phyloP scores from a whole-genome alignment of 2,329 filamentous ascomycete genomes.

The Paraconiothyrium sp. region DNA sequence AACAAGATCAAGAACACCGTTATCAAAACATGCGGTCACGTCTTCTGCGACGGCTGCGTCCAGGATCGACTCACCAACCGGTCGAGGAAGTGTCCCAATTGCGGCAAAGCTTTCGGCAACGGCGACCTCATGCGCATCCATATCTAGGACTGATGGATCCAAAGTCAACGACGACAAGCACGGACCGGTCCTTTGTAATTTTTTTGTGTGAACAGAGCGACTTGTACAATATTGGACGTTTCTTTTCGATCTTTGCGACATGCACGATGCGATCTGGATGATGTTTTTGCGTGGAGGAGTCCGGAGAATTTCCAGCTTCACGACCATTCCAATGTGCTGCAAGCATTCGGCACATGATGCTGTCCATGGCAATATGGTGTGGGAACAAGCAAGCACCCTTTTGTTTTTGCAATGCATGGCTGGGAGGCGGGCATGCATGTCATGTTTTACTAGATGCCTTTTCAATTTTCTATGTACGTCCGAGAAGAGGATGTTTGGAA shows the following conservation, averaged over 20 bases:
- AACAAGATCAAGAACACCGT: slow-evolving; percentile 93
- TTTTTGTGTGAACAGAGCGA: slow-evolving; percentile 8
- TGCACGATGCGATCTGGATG: neutral
- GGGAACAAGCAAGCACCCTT: neutral
- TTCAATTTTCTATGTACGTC: neutral
- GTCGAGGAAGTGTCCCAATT: slow-evolving; percentile 94
- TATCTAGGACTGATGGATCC: slow-evolving; percentile 26
- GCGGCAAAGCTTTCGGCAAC: slow-evolving; percentile 89
- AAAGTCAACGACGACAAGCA: neutral
- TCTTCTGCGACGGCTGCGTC: slow-evolving; percentile 91
- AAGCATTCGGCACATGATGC: neutral
- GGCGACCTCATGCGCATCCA: slow-evolving; percentile 80
- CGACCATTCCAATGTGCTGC: too few species aligned
- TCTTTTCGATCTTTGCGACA: neutral
- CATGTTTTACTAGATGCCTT: slow-evolving; percentile 24
- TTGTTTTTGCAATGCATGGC: slow-evolving; percentile 6
- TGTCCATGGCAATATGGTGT: neutral
- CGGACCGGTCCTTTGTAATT: neutral
- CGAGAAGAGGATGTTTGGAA: too few species aligned
- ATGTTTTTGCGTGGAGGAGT: neutral
- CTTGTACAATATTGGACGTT: slow-evolving; percentile 10
- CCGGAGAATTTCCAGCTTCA: neutral
- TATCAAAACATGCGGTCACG: slow-evolving; percentile 92
- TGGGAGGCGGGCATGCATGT: slow-evolving; percentile 16
- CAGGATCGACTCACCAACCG: slow-evolving; percentile 89